Conservation (phyloP, 176 grass and related monocot genomes). For the Carex scoparia region DNA sequence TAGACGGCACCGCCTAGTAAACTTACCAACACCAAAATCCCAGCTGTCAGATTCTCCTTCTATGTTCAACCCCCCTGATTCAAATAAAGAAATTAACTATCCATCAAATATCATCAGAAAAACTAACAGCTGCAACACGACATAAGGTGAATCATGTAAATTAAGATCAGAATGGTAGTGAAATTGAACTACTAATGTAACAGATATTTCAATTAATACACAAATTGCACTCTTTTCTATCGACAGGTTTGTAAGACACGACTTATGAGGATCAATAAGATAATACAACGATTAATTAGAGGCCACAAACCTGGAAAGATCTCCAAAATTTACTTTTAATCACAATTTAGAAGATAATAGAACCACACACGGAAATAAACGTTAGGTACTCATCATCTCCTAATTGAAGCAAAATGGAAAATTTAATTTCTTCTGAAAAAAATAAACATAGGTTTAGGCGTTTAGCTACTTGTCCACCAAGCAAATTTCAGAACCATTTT, state of each 20-base stretch:
- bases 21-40: conserved; percentile 92
- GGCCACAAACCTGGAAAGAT: not conserved
- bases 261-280: not conserved
- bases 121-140: not conserved
- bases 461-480: not conserved
- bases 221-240: not conserved
- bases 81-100: conserved; percentile 24
- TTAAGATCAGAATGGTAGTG: not conserved
- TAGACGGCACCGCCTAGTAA: not conserved
- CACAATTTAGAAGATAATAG: not conserved
- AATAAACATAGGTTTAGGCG: not conserved
- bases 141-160: not conserved
- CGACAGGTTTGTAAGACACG: not conserved
- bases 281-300: not conserved
- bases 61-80: conserved; percentile 79
- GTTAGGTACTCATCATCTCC: not conserved
- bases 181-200: not conserved
- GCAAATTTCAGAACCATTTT: not conserved
- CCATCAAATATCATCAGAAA: not conserved
- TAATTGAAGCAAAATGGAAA: not conserved
- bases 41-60: conserved; percentile 90
- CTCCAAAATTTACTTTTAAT: not conserved
- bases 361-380: not conserved
- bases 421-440: not conserved
- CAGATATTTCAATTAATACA: not conserved